Conservation (phyloP, 768 basidiomycete species). For the Agaricus bisporus region DNA sequence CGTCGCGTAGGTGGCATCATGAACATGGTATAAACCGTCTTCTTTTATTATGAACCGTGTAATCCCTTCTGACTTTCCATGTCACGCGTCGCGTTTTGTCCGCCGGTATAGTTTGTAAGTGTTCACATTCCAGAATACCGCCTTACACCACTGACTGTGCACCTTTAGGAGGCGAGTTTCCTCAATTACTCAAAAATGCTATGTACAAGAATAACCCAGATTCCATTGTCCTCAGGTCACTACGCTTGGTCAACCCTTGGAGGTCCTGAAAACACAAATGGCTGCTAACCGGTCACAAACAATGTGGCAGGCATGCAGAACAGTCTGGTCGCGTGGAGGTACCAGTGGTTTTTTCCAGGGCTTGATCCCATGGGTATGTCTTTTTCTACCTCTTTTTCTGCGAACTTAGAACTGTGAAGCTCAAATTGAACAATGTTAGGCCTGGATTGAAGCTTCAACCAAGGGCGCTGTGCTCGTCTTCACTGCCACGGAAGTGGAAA, state of each 20-base stretch:
- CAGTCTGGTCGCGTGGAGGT: conserved; percentile 92
- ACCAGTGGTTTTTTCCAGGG: conserved; percentile 92
- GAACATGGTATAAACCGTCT: conserved; percentile 77
- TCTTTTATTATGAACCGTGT: background rate
- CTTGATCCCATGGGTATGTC: conserved; percentile 92
- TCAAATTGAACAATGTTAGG: conserved; percentile 38
- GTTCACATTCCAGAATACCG: conserved; percentile 10
- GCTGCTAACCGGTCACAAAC: conserved; percentile 91
- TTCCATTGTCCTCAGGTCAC: conserved; percentile 60
- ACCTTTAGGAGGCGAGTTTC: conserved; percentile 63
- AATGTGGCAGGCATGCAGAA: conserved; percentile 79
- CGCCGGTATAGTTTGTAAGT: conserved; percentile 45
- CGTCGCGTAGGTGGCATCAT: conserved; percentile 75
- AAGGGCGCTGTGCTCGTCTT: conserved; percentile 97
- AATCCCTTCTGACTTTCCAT: conserved; percentile 12
- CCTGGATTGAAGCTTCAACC: conserved; percentile 99
- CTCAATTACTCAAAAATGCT: conserved; percentile 4
- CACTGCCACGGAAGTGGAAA: conserved; percentile 92
- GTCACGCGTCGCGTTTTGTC: conserved; percentile 3
- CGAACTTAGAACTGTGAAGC: background rate
- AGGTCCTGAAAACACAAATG: conserved; percentile 99
- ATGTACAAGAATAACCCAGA: background rate
- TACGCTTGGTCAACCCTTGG: conserved; percentile 94
- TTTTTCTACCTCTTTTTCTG: background rate
- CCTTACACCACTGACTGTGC: conserved; percentile 11